These are phyloP conservation scores for Alternaria gaisen DNA, from an alignment of 2,329 filamentous ascomycete species.

Conservation along the genomic window DNA sequence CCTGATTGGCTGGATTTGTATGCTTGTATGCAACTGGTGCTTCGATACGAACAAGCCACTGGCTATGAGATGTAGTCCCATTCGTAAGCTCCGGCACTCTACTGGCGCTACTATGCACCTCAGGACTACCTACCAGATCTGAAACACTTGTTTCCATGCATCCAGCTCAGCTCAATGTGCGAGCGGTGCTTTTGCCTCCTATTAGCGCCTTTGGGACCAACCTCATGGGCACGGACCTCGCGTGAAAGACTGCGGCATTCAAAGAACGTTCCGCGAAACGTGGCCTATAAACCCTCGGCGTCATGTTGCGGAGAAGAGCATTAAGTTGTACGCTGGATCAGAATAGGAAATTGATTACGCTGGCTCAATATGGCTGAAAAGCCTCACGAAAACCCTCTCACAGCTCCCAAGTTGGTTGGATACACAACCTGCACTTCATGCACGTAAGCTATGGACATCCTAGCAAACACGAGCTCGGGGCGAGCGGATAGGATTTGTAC, in stretches of 20 bases:
- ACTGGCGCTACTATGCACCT: conserved; percentile 4
- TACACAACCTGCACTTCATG: conserved; percentile 1
- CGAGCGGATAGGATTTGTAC: background rate
- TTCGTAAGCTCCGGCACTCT: background rate
- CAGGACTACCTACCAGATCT: background rate
- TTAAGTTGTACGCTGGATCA: background rate
- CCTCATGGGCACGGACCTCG: background rate
- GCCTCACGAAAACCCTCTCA: background rate
- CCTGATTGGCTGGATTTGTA: background rate
- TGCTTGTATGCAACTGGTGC: conserved; percentile 3
- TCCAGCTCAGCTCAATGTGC: background rate
- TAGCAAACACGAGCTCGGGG: background rate
- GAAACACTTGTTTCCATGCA: background rate
- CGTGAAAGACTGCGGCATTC: background rate
- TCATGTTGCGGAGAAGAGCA: background rate
- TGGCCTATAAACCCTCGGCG: background rate
- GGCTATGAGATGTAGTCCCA: background rate
- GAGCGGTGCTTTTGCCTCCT: conserved; percentile 7
- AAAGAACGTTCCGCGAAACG: background rate
- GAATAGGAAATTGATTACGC: background rate
- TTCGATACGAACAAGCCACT: background rate
- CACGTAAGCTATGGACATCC: conserved; percentile 7
- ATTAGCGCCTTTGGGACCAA: conserved; percentile 1
- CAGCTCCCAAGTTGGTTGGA: background rate
- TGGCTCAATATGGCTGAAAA: background rate